Conservation (phyloP, 257 asterid species). For the Coffea canephora region DNA sequence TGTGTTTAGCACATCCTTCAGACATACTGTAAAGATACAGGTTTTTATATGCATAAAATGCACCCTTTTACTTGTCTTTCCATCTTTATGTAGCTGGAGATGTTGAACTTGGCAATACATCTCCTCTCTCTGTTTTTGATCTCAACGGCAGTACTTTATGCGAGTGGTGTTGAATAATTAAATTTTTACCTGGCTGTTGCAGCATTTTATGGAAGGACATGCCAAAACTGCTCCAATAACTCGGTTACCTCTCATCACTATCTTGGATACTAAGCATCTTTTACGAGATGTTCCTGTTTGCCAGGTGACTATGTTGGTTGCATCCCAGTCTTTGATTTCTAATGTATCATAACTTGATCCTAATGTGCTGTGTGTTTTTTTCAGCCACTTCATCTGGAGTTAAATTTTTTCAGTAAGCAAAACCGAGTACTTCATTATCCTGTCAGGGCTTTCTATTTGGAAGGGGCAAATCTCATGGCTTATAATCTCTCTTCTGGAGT, state of each 20-base stretch:
- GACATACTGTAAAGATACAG: neutral
- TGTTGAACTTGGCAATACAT: slow-evolving; percentile 1
- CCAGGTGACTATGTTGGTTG: slow-evolving; percentile 54
- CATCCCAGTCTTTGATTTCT: neutral
- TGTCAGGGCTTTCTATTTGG: slow-evolving; percentile 86
- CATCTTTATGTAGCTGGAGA: neutral
- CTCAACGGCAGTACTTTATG: slow-evolving; percentile 10
- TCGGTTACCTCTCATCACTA: slow-evolving; percentile 82
- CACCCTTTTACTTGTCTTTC: neutral
- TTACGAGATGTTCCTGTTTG: slow-evolving; percentile 80
- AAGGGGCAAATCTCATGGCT: slow-evolving; percentile 92
- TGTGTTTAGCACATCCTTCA: neutral
- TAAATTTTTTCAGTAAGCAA: slow-evolving; percentile 86
- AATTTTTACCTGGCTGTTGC: slow-evolving; percentile 27
- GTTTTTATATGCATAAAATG: neutral
- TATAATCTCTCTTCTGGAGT: slow-evolving; percentile 86
- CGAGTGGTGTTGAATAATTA: neutral
- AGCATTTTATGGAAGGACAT: slow-evolving; percentile 99
- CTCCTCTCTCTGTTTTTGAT: neutral
- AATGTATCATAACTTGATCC: slow-evolving; percentile 24
- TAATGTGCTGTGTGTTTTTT: slow-evolving; percentile 28
- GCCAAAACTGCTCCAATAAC: slow-evolving; percentile 95
- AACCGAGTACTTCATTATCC: slow-evolving; percentile 95
- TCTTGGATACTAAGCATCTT: slow-evolving; percentile 67
- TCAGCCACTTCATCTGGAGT: slow-evolving; percentile 95